These are phyloP conservation scores for Fusarium begoniae DNA, from an alignment of 2,329 filamentous ascomycete species.

Conservation along the genomic window DNA sequence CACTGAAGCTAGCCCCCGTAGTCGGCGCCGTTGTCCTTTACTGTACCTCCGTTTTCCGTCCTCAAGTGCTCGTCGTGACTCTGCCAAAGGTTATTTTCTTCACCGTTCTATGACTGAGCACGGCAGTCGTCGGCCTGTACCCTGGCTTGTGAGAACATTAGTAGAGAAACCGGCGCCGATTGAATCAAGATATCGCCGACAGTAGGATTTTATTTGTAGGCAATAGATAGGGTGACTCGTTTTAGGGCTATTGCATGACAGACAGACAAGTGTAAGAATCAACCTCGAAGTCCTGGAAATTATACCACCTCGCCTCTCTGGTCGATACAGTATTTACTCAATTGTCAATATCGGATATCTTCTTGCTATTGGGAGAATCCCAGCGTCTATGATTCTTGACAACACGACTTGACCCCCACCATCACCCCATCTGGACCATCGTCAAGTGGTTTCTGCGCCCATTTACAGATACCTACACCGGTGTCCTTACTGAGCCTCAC, in stretches of 20 bases:
- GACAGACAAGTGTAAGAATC: background rate
- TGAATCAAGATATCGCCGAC: slow-evolving; percentile 1
- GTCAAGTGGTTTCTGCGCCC: slow-evolving; percentile 29
- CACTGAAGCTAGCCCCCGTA: slow-evolving; percentile 30
- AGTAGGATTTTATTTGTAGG: background rate
- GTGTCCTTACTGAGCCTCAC: slow-evolving; percentile 20
- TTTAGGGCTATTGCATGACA: slow-evolving; percentile 24
- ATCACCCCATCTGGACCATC: slow-evolving; percentile 37
- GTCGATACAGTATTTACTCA: slow-evolving; percentile 1
- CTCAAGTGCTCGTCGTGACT: background rate
- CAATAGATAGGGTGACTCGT: slow-evolving; percentile 3
- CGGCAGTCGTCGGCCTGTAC: slow-evolving; percentile 31
- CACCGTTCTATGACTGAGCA: slow-evolving; percentile 9
- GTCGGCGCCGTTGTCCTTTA: slow-evolving; percentile 25
- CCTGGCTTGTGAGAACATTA: background rate
- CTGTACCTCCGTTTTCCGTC: slow-evolving; percentile 34
- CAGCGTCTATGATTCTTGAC: slow-evolving; percentile 21
- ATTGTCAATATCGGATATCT: slow-evolving; percentile 20
- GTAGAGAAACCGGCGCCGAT: background rate
- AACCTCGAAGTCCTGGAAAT: slow-evolving; percentile 1
- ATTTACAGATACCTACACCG: slow-evolving; percentile 23
- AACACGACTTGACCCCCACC: slow-evolving; percentile 44
- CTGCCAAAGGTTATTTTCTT: slow-evolving; percentile 1
- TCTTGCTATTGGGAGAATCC: background rate
- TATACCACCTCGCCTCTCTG: background rate